Conservation (phyloP, 768 basidiomycete genomes). For the Austroboletus eburneus region DNA sequence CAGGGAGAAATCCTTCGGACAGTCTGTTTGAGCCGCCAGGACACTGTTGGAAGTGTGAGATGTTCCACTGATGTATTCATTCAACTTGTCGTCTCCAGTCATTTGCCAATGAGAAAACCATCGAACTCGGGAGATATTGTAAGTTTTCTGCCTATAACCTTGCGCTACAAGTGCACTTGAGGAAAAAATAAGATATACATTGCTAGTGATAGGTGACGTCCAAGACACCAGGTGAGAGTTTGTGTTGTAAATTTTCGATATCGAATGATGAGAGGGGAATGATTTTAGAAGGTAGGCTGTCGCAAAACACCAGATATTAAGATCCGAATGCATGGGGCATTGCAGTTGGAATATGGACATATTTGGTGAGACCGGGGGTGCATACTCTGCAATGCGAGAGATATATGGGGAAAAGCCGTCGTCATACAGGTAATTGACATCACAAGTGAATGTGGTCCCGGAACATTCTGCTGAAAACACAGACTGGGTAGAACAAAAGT, state of each 20-base stretch:
- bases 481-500: conserved; percentile 21
- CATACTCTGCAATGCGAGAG: not conserved
- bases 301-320: not conserved
- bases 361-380: not conserved
- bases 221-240: not conserved
- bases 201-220: not conserved
- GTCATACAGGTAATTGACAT: conserved; percentile 8
- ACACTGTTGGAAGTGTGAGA: not conserved
- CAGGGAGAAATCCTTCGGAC: not conserved
- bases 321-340: not conserved
- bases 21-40: not conserved
- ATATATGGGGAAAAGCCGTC: not conserved
- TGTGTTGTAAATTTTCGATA: not conserved
- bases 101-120: too few relatives aligned
- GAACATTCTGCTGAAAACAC: conserved; percentile 27
- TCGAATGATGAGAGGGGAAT: not conserved
- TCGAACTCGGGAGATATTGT: too few relatives aligned
- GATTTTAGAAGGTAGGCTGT: not conserved
- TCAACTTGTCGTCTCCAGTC: too few relatives aligned
- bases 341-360: not conserved
- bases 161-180: too few relatives aligned
- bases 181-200: not conserved
- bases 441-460: conserved; percentile 30
- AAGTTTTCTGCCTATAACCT: too few relatives aligned
- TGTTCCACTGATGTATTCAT: not conserved